Conservation (phyloP, 345 rosid species). For the Raphanus sativus region DNA sequence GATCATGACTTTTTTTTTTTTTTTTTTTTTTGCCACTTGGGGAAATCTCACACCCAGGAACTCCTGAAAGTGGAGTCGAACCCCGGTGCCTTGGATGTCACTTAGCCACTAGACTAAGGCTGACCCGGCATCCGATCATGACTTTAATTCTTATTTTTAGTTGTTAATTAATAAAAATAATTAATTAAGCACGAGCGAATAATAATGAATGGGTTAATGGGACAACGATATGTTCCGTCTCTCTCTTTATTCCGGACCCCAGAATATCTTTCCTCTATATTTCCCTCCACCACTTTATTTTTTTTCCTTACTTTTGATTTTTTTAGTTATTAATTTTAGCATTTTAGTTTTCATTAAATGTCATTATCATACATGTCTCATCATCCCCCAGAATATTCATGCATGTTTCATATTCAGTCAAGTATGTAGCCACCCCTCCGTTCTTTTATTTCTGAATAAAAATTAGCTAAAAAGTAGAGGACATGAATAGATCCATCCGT, state of each 20-base stretch:
- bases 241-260: not conserved
- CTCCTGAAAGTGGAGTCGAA: no score
- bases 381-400: not conserved
- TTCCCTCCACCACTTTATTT: not conserved
- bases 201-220: conserved; percentile 16
- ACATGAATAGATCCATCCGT: conserved; percentile 31
- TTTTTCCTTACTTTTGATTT: not conserved
- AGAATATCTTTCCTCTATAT: conserved; percentile 8
- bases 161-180: not conserved
- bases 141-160: not conserved
- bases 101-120: no score
- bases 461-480: conserved; percentile 22
- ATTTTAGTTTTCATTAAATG: not conserved
- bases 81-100: no score
- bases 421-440: conserved; percentile 7
- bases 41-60: no score
- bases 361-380: conserved; percentile 21
- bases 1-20: conserved; percentile 9
- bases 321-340: not conserved
- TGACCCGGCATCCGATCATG: conserved; percentile 22
- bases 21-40: no score
- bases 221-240: conserved; percentile 23
- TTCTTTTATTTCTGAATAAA: not conserved
- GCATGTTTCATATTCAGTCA: conserved; percentile 23
- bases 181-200: conserved; percentile 25